A percentile compares a stretch with the other conserved stretches of the same genome.
These are phyloP conservation scores for Ambrosia artemisiifolia DNA, from an alignment of 129 eudicot genomes.

Conservation along the genomic window DNA sequence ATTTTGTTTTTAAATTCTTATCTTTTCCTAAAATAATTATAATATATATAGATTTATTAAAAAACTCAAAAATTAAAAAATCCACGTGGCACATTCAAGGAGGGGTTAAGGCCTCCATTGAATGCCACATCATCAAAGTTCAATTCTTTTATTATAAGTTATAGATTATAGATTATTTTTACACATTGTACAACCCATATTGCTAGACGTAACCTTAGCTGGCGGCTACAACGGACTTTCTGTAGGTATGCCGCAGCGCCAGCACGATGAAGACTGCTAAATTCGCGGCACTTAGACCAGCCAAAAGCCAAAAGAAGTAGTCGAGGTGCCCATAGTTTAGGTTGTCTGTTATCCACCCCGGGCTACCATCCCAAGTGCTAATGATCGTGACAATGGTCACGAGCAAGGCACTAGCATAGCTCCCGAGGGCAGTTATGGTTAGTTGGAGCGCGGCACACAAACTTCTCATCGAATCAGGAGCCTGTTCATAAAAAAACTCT, in stretches of 20 bases:
- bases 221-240: constrained; percentile 24
- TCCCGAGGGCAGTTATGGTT: constrained; percentile 58
- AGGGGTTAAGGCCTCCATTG: too few relatives aligned
- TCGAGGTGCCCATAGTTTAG: constrained; percentile 61
- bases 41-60: too few relatives aligned
- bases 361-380: constrained; percentile 39
- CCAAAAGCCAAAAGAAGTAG: constrained; percentile 68
- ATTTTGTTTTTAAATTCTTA: too few relatives aligned
- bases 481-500: constrained; percentile 71
- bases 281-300: constrained; percentile 47
- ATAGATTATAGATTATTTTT: too few relatives aligned
- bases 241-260: constrained; percentile 46
- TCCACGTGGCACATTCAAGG: too few relatives aligned
- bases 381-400: constrained; percentile 54
- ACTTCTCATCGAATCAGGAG: constrained; percentile 77
- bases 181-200: neutral
- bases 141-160: too few relatives aligned
- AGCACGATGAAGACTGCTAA: constrained; percentile 38
- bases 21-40: too few relatives aligned
- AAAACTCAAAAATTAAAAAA: too few relatives aligned
- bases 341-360: constrained; percentile 75
- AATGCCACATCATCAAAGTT: too few relatives aligned
- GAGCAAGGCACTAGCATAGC: constrained; percentile 54
- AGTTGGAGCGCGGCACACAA: constrained; percentile 60
- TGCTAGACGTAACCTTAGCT: neutral